Evolutionary conservation across 1,284 basidiomycete genomes (phyloP), one percentile per base, ranked within the genome.

Genomic region (Trametes pubescens): DNA sequence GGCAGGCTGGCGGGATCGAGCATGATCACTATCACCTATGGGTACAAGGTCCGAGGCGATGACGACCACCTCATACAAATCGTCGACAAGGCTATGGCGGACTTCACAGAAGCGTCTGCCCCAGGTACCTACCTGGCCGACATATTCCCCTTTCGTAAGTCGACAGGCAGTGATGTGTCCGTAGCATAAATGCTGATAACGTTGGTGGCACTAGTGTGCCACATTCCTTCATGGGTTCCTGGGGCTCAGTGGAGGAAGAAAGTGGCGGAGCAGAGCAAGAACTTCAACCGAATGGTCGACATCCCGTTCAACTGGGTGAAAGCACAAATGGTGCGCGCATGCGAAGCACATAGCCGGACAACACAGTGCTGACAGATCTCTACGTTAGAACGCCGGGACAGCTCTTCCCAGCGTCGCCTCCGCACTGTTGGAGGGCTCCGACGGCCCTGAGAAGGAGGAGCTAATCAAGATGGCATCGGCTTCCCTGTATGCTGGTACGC

Each of bases 11-110:
- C 75, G 0, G 78, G 75, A 6, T 64, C 75, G 5, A 73, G 76
- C 51, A 76, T 79, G 21, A 67, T 79, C 6, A 72, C 69, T 55
- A 72, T 80, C 22, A 62, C 74, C 2, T 75, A 80, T 59, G 79
- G 79, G 8, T 79, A 80, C 69, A 66, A 70, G 29, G 73, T 74
- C 24, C 68, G 71, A 43, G 64, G 72, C 8, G 71, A 71, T 29
- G 66, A 73, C 4, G 79, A 81, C 51, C 44, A 62, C 7, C 65
- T 78, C 40, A 71, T 80, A 38, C 65, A 73, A 26, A 54, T 73
- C 8, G 77, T 76, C 14, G 75, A 79, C 48, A 65, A 65, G 10
- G 74, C 73, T 2, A 72, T 75, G 47, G 67, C 72, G 1, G 69
- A 73, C 21, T 77, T 79, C 48, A 68, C 71, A 21, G 37, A 68